phyloP scores from a whole-genome alignment of 768 basidiomycete species.

The Cystofilobasidium macerans region DNA sequence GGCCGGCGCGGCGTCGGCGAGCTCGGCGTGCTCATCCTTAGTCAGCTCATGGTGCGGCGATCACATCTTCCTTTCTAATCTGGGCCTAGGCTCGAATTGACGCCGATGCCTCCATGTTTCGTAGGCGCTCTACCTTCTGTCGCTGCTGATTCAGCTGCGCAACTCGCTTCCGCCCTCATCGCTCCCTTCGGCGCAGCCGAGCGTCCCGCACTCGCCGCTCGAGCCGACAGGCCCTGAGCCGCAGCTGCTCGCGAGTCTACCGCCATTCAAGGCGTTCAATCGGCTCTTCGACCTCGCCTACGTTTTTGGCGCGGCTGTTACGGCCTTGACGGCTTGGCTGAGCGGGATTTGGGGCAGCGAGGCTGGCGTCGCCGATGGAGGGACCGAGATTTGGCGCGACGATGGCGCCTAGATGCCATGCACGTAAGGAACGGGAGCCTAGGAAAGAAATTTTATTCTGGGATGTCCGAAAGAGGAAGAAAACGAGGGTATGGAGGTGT shows the following conservation, averaged over 20 bases:
- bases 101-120: no score
- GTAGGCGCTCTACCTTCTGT: slow-evolving; percentile 71
- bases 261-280: slow-evolving; percentile 24
- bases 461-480: no score
- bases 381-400: slow-evolving; percentile 20
- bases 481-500: no score
- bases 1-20: slow-evolving; percentile 53
- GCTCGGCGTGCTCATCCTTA: slow-evolving; percentile 64
- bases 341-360: slow-evolving; percentile 12
- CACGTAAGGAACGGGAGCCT: no score
- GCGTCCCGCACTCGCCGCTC: neutral
- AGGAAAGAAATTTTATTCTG: no score
- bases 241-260: slow-evolving; percentile 15
- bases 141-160: slow-evolving; percentile 70
- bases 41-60: slow-evolving; percentile 64
- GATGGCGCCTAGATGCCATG: neutral
- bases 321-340: neutral
- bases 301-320: slow-evolving; percentile 15
- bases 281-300: slow-evolving; percentile 23
- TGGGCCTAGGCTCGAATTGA: no score
- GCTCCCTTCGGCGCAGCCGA: slow-evolving; percentile 27
- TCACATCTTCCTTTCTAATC: neutral
- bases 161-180: slow-evolving; percentile 63
- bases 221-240: neutral
- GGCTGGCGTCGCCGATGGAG: slow-evolving; percentile 7